phyloP scores from a whole-genome alignment of 176 grass and related monocot genomes.

The Urochloa ruziziensis region DNA sequence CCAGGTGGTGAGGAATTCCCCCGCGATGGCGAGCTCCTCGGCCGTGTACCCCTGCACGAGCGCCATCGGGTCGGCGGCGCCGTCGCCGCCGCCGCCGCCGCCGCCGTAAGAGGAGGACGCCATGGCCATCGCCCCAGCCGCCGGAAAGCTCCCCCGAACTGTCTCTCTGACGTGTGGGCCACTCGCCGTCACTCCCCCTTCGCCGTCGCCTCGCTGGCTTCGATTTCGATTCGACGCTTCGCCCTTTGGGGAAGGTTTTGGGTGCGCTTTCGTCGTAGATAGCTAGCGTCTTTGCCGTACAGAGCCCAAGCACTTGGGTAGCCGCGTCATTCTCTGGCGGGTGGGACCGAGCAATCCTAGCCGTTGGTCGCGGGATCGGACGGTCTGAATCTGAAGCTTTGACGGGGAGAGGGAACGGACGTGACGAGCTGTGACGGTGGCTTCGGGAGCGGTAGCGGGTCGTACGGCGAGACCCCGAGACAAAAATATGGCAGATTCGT shows the following conservation, averaged over 20 bases:
- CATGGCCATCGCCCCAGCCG: neutral
- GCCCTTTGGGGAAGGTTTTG: neutral
- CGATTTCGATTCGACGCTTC: neutral
- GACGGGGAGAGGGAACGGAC: neutral
- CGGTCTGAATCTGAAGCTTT: neutral
- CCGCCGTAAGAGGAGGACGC: neutral
- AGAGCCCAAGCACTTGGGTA: neutral
- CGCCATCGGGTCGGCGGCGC: slow-evolving; percentile 51
- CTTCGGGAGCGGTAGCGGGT: too few relatives aligned
- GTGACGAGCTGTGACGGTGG: neutral
- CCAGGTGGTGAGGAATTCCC: slow-evolving; percentile 88
- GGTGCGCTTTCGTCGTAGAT: neutral
- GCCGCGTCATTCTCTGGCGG: neutral
- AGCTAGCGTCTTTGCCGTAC: neutral
- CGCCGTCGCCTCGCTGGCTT: slow-evolving; percentile 4
- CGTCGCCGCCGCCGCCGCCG: neutral
- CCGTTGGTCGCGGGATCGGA: neutral
- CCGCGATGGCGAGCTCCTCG: slow-evolving; percentile 76
- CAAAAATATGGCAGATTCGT: neutral
- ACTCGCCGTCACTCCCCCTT: neutral
- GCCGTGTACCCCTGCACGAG: slow-evolving; percentile 59
- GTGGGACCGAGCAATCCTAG: neutral
- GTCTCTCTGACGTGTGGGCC: slow-evolving; percentile 32
- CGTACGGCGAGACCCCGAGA: too few relatives aligned
- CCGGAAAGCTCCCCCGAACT: neutral